phyloP scores from a whole-genome alignment of 1,139 yeast genomes.

The Hyphopichia khmerensis region DNA sequence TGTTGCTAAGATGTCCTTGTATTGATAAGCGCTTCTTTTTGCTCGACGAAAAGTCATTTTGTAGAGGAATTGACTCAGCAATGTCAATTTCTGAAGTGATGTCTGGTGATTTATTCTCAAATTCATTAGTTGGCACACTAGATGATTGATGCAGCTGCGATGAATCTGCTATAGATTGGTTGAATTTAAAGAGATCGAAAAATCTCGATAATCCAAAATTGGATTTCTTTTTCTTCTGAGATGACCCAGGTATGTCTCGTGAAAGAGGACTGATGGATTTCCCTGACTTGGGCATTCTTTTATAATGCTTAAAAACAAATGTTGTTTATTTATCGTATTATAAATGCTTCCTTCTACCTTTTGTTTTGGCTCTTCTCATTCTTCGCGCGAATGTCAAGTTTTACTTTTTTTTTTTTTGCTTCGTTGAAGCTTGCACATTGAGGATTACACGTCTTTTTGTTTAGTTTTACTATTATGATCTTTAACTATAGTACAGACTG shows the following conservation, averaged over 20 bases:
- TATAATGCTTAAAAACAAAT: neutral
- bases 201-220: neutral
- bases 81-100: neutral
- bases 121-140: neutral
- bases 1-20: conserved; percentile 19
- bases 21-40: conserved; percentile 32
- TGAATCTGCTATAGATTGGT: neutral
- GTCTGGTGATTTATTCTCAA: neutral
- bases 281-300: neutral
- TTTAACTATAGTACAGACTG: too few species aligned
- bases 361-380: neutral
- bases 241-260: neutral
- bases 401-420: neutral
- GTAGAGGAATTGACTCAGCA: conserved; percentile 9
- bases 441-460: neutral
- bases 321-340: neutral
- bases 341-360: neutral
- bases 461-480: too few species aligned
- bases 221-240: neutral
- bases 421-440: neutral
- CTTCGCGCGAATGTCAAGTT: neutral
- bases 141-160: neutral
- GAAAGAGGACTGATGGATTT: conserved; percentile 4
- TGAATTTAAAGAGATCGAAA: conserved; percentile 1
- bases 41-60: conserved; percentile 23